These are phyloP conservation scores for Colletotrichum kahawae DNA, from an alignment of 2,329 filamentous ascomycete species.

Conservation along the genomic window DNA sequence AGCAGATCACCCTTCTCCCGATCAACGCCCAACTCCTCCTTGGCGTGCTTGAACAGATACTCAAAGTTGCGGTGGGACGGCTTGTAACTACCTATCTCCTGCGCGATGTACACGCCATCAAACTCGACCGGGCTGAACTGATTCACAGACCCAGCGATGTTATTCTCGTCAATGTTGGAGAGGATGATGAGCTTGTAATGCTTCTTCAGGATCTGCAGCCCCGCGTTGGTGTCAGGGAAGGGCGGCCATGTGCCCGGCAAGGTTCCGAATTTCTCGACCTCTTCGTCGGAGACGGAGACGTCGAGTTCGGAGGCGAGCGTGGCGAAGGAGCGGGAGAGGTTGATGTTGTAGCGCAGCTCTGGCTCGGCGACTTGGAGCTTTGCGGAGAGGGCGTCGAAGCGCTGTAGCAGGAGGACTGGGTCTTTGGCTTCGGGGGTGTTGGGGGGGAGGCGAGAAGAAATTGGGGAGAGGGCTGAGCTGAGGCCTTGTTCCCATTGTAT, in stretches of 20 bases:
- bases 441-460: conserved; percentile 46
- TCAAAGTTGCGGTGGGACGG: conserved; percentile 68
- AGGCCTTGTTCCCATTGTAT: conserved; percentile 80
- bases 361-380: conserved; percentile 59
- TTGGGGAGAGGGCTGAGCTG: conserved; percentile 53
- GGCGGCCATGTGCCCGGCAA: conserved; percentile 59
- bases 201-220: conserved; percentile 51
- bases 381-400: conserved; percentile 50
- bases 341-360: conserved; percentile 58
- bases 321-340: conserved; percentile 54
- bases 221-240: conserved; percentile 62
- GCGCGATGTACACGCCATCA: conserved; percentile 71
- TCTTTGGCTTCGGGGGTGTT: conserved; percentile 39
- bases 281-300: conserved; percentile 36
- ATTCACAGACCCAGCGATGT: conserved; percentile 25
- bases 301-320: conserved; percentile 47
- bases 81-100: conserved; percentile 77
- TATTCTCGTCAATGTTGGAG: conserved; percentile 61
- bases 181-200: conserved; percentile 65
- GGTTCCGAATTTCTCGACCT: conserved; percentile 54
- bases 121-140: conserved; percentile 55
- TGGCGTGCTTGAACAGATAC: conserved; percentile 62
- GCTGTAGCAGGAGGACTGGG: conserved; percentile 43
- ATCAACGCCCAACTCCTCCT: conserved; percentile 57
- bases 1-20: conserved; percentile 58